phyloP scores from a whole-genome alignment of 2,329 filamentous ascomycete genomes.

The Venturia aucupariae region DNA sequence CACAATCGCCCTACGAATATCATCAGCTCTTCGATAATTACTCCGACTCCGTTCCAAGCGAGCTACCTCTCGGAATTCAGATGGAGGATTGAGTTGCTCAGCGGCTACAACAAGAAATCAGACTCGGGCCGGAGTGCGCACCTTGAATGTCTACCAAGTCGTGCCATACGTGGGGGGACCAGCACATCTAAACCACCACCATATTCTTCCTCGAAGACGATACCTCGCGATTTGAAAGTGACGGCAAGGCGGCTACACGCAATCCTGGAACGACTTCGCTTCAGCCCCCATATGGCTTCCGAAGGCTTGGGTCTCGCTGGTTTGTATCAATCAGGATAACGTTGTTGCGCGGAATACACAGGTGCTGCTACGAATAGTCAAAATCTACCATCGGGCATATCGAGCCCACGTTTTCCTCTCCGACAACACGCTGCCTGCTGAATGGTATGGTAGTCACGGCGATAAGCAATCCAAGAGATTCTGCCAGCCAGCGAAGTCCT shows the following conservation, averaged over 20 bases:
- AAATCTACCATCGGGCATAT: not conserved
- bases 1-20: not conserved
- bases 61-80: no score
- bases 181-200: not conserved
- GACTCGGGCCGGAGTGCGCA: not conserved
- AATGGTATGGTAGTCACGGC: not conserved
- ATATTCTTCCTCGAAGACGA: not conserved
- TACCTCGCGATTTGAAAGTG: not conserved
- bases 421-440: not conserved
- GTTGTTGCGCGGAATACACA: not conserved
- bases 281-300: not conserved
- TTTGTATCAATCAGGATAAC: conserved; percentile 7
- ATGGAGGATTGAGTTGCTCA: no score
- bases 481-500: not conserved
- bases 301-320: conserved; percentile 1
- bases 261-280: not conserved
- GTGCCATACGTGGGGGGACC: conserved; percentile 5
- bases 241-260: not conserved
- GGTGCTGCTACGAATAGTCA: not conserved
- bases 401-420: not conserved
- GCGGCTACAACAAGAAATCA: no score
- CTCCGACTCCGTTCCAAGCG: no score
- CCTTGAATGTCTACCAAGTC: not conserved
- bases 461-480: not conserved
- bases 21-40: no score